Base-by-base conservation (phyloP, 164 flowering plant species). In the Aristolochia fimbriata region DNA sequence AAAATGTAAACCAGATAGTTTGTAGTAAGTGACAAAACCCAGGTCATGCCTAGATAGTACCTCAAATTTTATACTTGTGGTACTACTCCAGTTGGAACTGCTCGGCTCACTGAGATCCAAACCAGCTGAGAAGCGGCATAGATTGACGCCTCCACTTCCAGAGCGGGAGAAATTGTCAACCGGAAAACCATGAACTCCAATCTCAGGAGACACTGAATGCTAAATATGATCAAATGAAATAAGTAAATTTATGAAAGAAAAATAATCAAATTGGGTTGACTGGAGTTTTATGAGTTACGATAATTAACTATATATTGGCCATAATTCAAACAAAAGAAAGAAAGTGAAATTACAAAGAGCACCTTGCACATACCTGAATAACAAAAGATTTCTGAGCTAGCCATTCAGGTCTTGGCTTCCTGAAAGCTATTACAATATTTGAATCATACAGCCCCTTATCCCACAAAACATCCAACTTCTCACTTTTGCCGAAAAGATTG, bases 371-470 rank as follows among this genome's bases (percentile, higher is more conserved):
- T 3, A 86, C 95, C 96, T 92, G 96, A 70, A 87, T 48, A 43
- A 82, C 68, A 65, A 88, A 85, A 62, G 93, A 82, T 62, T 84
- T 86, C 58, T 88, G 96, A 46, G 87, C 65, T 52, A 88, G 88
- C 86, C 91, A 84, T 66, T 85, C 81, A 5, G 91, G 92, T 52
- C 87, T 74, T 0, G 98, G 98, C 73, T 86, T 85, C 70, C 93
- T 73, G 67, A 72, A 92, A 71, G 95, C 85, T 58, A 88, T 64
- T 60, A 78, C 69, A 24, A 83, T 61, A 76, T 80, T 87, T 53
- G 96, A 87, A 78, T 92, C 95, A 74, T 75, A 83, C 15, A 92
- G 72, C 25, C 98, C 98, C 71, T 88, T 92, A 56, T 92, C 95
- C 89, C 82, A 87, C 6, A 82, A 82, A 12, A 87, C 77, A 71